A percentile compares a stretch with the other conserved stretches of the same genome.
Conservation (phyloP, 2,329 filamentous ascomycete genomes). For the Colletotrichum noveboracense region DNA sequence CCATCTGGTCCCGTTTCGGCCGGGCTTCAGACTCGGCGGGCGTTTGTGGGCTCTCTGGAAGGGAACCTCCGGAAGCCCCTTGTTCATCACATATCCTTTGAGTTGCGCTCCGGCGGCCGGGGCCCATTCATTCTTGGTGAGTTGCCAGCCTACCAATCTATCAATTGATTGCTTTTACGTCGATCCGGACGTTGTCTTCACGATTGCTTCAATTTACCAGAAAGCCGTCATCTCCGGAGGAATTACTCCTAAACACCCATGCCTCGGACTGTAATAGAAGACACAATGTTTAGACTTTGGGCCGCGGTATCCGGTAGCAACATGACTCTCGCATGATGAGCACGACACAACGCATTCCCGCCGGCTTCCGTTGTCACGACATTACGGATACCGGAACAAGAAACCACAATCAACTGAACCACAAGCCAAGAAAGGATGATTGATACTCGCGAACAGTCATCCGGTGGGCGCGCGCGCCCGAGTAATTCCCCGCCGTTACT, state of each 20-base stretch:
- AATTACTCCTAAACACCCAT: neutral
- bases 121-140: neutral
- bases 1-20: neutral
- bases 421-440: neutral
- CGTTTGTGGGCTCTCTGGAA: neutral
- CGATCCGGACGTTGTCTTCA: neutral
- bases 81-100: neutral
- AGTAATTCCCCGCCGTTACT: neutral
- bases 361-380: neutral
- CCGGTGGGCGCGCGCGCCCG: neutral
- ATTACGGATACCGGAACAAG: neutral
- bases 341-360: neutral
- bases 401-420: neutral
- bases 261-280: neutral
- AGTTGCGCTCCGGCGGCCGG: neutral
- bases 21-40: neutral
- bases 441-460: neutral
- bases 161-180: neutral
- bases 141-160: neutral
- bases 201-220: neutral
- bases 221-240: neutral
- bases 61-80: neutral
- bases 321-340: neutral
- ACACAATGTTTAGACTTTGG: neutral
- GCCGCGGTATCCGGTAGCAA: slow-evolving; percentile 2